Evolutionary conservation across 331 rosid species (phyloP).

Genomic region (Stylosanthes scabra): DNA sequence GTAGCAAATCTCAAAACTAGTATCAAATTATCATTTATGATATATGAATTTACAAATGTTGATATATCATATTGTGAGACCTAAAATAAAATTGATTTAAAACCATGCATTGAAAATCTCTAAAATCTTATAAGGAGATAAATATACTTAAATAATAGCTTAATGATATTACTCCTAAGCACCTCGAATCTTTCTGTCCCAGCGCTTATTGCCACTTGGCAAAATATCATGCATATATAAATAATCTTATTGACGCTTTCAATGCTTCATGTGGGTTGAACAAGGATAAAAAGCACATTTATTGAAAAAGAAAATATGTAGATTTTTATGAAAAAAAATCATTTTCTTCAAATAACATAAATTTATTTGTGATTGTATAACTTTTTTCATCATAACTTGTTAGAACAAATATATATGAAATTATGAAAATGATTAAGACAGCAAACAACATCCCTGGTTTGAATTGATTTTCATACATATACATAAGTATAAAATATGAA

Average conservation of each 20-base stretch:
- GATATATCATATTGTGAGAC: too few species aligned
- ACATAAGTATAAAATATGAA: too few species aligned
- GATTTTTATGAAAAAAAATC: neutral
- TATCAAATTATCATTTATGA: too few species aligned
- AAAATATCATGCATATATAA: neutral
- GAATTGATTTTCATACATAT: neutral
- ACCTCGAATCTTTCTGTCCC: neutral
- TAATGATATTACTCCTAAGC: neutral
- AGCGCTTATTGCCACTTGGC: conserved; percentile 35
- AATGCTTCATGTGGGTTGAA: neutral
- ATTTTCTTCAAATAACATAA: neutral
- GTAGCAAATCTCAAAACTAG: too few species aligned
- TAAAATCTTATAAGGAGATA: too few species aligned
- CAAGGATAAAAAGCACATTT: neutral
- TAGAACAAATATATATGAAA: neutral
- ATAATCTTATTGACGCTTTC: neutral
- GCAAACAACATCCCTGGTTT: neutral
- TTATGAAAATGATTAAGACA: neutral
- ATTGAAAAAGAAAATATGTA: neutral
- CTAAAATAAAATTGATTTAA: too few species aligned
- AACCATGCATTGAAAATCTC: too few species aligned
- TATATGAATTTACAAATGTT: too few species aligned
- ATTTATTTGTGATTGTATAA: neutral
- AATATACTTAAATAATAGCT: too few species aligned
- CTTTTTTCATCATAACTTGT: neutral